phyloP scores from a whole-genome alignment of 1,284 basidiomycete species.

The Sporisorium iseilematis-ciliati region DNA sequence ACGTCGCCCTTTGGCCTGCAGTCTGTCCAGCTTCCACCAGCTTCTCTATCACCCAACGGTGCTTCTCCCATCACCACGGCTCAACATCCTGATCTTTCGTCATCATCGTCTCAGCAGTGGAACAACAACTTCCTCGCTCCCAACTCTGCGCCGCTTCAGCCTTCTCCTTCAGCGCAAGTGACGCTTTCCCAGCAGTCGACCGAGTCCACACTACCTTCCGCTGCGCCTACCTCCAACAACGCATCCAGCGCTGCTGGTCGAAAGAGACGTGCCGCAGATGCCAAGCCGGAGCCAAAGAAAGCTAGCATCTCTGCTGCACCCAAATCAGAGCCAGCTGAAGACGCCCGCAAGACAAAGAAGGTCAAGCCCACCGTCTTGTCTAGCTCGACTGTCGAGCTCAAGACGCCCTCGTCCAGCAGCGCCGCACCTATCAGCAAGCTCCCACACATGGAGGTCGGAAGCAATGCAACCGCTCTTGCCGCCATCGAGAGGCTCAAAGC shows the following conservation, averaged over 20 bases:
- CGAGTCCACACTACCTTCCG: slow-evolving; percentile 2
- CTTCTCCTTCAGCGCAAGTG: slow-evolving; percentile 6
- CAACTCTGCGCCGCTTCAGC: slow-evolving; percentile 9
- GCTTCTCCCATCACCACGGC: slow-evolving; percentile 1
- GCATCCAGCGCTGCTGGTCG: slow-evolving; percentile 1
- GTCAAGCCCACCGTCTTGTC: slow-evolving; percentile 19
- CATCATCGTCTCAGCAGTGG: slow-evolving; percentile 21
- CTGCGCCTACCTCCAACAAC: not conserved
- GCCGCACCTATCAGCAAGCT: slow-evolving; percentile 36
- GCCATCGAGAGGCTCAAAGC: slow-evolving; percentile 56
- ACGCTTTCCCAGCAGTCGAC: not conserved
- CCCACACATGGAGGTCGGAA: slow-evolving; percentile 61
- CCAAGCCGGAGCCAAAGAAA: slow-evolving; percentile 18
- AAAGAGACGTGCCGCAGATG: slow-evolving; percentile 24
- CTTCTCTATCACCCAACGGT: slow-evolving; percentile 12
- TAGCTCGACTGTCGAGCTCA: slow-evolving; percentile 7
- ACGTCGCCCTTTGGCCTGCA: slow-evolving; percentile 36
- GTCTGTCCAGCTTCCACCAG: slow-evolving; percentile 21
- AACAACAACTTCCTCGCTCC: slow-evolving; percentile 39
- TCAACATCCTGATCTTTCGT: slow-evolving; percentile 9
- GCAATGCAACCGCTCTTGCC: slow-evolving; percentile 57
- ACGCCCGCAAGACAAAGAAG: slow-evolving; percentile 36
- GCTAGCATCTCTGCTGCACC: slow-evolving; percentile 13
- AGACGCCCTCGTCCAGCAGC: slow-evolving; percentile 7
- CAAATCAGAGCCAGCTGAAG: slow-evolving; percentile 3